Conservation (phyloP, 2,329 filamentous ascomycete genomes). For the Exserohilum rostratum region DNA sequence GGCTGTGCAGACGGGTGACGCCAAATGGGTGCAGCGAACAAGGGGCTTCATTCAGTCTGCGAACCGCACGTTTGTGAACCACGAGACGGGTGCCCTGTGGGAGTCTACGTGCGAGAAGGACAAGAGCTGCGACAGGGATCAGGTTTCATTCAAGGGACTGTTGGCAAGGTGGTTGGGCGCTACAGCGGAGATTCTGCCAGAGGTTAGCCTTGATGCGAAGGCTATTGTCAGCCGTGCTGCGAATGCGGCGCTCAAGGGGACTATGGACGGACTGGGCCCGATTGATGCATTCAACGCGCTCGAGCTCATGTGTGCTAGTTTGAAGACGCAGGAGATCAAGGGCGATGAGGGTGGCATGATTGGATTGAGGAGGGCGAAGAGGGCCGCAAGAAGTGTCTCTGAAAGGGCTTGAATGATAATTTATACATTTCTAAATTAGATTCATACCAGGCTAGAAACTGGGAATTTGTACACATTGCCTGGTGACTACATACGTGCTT, state of each 20-base stretch:
- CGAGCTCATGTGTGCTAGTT: slow-evolving; percentile 26
- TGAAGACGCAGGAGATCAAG: slow-evolving; percentile 21
- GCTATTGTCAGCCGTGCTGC: slow-evolving; percentile 20
- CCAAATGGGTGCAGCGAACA: slow-evolving; percentile 28
- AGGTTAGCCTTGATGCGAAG: slow-evolving; percentile 18
- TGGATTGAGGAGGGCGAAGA: slow-evolving; percentile 9
- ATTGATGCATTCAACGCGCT: slow-evolving; percentile 25
- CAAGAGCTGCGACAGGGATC: slow-evolving; percentile 66
- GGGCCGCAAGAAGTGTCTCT: slow-evolving; percentile 14
- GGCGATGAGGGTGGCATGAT: slow-evolving; percentile 23
- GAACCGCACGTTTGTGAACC: slow-evolving; percentile 29
- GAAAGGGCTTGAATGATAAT: slow-evolving; percentile 14
- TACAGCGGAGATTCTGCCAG: slow-evolving; percentile 27
- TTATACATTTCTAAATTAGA: neutral
- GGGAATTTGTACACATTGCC: neutral
- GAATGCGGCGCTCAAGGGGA: slow-evolving; percentile 13
- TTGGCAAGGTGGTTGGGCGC: slow-evolving; percentile 39
- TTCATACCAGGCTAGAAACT: neutral
- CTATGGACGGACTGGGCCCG: slow-evolving; percentile 8
- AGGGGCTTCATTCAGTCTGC: slow-evolving; percentile 47
- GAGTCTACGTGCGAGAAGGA: slow-evolving; percentile 68
- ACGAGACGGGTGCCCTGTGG: slow-evolving; percentile 41
- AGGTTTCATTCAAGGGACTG: slow-evolving; percentile 68
- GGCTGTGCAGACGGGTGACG: slow-evolving; percentile 24
- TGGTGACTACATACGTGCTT: neutral